Evolutionary conservation across 768 basidiomycete genomes (phyloP).

Genomic region (Coprinopsis cinerea): DNA sequence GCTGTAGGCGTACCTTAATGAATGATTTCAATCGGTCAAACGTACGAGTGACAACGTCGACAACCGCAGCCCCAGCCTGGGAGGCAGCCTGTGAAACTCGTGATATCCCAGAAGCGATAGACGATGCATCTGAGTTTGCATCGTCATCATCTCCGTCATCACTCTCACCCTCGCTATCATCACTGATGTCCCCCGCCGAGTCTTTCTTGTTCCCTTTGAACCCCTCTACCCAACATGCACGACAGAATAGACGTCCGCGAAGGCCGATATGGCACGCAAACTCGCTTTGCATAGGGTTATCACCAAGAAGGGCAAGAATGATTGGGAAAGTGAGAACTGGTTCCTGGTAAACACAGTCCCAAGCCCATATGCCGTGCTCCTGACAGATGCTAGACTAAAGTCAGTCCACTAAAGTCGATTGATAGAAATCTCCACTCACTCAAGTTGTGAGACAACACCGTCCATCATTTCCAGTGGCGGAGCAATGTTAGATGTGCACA

Average conservation of each 20-base stretch:
- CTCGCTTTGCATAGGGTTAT: constrained; percentile 42
- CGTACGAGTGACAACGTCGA: too few relatives aligned
- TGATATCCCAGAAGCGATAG: too few relatives aligned
- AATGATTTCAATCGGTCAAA: too few relatives aligned
- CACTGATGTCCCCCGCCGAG: too few relatives aligned
- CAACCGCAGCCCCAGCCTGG: too few relatives aligned
- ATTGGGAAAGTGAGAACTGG: constrained; percentile 22
- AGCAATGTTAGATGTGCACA: constrained; percentile 35
- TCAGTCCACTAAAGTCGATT: not conserved
- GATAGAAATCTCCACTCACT: constrained; percentile 23
- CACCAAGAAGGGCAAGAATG: constrained; percentile 28
- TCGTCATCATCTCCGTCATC: too few relatives aligned
- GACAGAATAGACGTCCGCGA: constrained; percentile 30
- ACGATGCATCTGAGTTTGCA: too few relatives aligned
- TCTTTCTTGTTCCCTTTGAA: too few relatives aligned
- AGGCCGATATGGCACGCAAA: constrained; percentile 36
- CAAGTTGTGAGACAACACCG: constrained; percentile 25
- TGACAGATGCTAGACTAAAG: constrained; percentile 8
- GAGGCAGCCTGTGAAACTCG: too few relatives aligned
- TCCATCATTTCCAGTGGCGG: constrained; percentile 40
- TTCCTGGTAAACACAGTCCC: constrained; percentile 25
- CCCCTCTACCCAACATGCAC: constrained; percentile 3
- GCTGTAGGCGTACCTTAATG: too few relatives aligned
- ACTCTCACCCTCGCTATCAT: too few relatives aligned
- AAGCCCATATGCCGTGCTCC: constrained; percentile 30